Base-by-base conservation (phyloP, 2,329 filamentous ascomycete genomes). In the Grosmannia clavigera region DNA sequence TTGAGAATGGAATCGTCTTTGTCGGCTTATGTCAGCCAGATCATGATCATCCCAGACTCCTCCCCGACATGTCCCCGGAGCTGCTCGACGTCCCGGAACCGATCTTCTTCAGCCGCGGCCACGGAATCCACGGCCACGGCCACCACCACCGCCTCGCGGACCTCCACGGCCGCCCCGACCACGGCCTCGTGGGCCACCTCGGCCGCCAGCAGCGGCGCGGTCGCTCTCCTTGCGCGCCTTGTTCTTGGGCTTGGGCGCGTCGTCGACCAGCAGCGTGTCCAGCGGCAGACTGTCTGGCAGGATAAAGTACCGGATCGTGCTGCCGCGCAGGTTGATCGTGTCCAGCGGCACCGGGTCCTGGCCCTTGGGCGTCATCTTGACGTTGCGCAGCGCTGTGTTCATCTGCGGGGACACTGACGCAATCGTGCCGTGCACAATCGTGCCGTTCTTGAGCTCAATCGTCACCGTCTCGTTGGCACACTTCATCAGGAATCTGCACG, bases 381-480 rank as follows among this genome's bases (percentile, higher is more conserved):
- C 92, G 63, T 89, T 91, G 70, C 92, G 90, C 62, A 99, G 84
- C 57, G 92, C 87, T 61, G 92, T 96, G 80, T 99, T 99, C 94
- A 99, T 99, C 76, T 96, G 90, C 12, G 95, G 94, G 7, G 92
- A 94, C 68, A 99, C 92, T 46, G 91, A 94, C 62, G 92, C 91
- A 73, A 99, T 96, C 66, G 94, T 97, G 76, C 94, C 94, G 74
- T 96, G 89, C 67, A 97, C 83, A 70, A 97, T 95, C 67, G 94
- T 95, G 75, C 92, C 94, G 83, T 97, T 97, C 76, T 99, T 99
- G 67, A 99, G 81, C 76, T 99, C 94, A 74, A 99, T 89, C 53
- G 92, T 97, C 69, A 97, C 94, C 69, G 94, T 96, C 79, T 99
- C 94, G 75, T 96, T 97, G 75, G 89, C 86, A 76, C 92, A 97